These are phyloP conservation scores for Pyrenula aspistea DNA, from an alignment of 495 filamentous ascomycete species.

Conservation along the genomic window DNA sequence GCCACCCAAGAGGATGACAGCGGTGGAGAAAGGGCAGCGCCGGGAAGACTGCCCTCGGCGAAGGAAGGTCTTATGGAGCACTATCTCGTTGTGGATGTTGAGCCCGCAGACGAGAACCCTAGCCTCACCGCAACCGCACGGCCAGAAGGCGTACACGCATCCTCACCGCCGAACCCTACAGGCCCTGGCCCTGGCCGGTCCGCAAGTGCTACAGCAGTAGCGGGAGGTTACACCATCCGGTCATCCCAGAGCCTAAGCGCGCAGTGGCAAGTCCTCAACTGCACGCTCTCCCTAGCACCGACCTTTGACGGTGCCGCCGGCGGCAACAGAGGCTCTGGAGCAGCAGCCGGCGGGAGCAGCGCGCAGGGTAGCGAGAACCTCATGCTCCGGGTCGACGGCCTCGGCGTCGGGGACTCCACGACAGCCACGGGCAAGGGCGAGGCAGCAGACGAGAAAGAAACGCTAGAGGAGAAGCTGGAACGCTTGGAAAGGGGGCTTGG, in stretches of 20 bases:
- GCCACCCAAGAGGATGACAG: conserved; percentile 2
- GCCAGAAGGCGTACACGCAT: conserved; percentile 5
- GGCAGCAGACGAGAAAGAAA: conserved; percentile 19
- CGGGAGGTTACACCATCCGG: conserved; percentile 27
- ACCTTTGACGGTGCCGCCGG: conserved; percentile 32
- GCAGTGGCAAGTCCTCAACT: conserved; percentile 41
- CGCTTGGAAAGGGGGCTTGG: conserved; percentile 58
- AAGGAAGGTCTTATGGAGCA: conserved; percentile 29
- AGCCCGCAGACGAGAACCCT: conserved; percentile 7
- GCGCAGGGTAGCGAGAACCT: conserved; percentile 23
- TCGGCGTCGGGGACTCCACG: conserved; percentile 15
- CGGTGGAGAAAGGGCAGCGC: conserved; percentile 1
- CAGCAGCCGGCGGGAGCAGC: no score
- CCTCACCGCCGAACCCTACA: conserved; percentile 13
- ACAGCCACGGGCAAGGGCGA: conserved; percentile 20
- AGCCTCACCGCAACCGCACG: conserved; percentile 1
- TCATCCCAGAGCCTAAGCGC: conserved; percentile 36
- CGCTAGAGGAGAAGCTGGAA: conserved; percentile 43
- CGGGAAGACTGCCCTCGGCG: conserved; percentile 22
- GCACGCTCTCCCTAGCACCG: conserved; percentile 38
- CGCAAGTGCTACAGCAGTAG: conserved; percentile 26
- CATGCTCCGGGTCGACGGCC: conserved; percentile 61
- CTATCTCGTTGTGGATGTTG: conserved; percentile 31
- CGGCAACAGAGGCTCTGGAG: conserved; percentile 21
- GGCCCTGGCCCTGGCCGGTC: background rate